A percentile compares a stretch with the other conserved stretches of the same genome.
Conservation (phyloP, 2,329 filamentous ascomycete genomes). For the Hymenoscyphus fraxineus region DNA sequence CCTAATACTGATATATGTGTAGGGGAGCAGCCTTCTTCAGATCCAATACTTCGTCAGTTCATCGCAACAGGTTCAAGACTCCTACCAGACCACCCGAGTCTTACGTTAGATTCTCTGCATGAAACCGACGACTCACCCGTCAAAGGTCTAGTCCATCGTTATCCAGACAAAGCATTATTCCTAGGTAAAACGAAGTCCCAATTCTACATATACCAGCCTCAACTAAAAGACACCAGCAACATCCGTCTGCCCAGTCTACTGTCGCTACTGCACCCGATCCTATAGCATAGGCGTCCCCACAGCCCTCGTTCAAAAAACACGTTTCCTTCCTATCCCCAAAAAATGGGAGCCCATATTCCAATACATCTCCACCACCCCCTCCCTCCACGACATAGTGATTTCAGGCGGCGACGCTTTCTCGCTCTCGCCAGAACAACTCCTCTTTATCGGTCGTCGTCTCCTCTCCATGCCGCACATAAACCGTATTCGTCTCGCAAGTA, state of each 20-base stretch:
- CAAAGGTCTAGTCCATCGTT: background rate
- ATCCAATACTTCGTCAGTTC: background rate
- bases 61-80: background rate
- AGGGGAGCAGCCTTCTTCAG: background rate
- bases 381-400: background rate
- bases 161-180: background rate
- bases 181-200: background rate
- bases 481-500: constrained; percentile 1
- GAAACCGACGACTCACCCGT: background rate
- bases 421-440: background rate
- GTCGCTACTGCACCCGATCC: background rate
- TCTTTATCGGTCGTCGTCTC: background rate
- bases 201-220: background rate
- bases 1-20: background rate
- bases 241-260: constrained; percentile 3
- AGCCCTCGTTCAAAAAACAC: background rate
- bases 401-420: background rate
- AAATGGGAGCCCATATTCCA: background rate
- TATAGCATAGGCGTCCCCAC: constrained; percentile 1
- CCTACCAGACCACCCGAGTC: background rate
- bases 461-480: constrained; percentile 3
- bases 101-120: background rate
- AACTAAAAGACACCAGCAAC: background rate
- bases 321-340: background rate
- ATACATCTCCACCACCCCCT: background rate